A percentile compares a stretch with the other conserved stretches of the same genome.
phyloP scores from a whole-genome alignment of 257 asterid genomes.

The Coffea canephora region DNA sequence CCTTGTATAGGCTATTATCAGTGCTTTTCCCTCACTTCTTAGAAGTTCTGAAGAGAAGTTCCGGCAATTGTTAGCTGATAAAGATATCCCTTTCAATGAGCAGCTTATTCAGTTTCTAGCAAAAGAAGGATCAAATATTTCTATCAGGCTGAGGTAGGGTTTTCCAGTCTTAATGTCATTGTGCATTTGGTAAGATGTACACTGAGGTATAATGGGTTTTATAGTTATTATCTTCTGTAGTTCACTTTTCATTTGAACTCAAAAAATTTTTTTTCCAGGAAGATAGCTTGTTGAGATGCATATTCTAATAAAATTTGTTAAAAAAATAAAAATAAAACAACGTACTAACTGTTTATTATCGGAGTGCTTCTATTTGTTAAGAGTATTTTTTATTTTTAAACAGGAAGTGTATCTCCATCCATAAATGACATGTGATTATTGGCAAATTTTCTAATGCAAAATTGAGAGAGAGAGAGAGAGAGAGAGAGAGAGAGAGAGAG shows the following conservation, averaged over 20 bases:
- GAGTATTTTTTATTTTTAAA: no score
- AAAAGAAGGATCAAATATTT: conserved; percentile 50
- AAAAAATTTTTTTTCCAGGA: neutral
- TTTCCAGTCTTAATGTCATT: conserved; percentile 8
- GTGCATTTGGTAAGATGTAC: conserved; percentile 2
- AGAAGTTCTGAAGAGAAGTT: conserved; percentile 64
- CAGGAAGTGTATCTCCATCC: neutral
- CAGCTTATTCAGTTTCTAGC: conserved; percentile 66
- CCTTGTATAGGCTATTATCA: conserved; percentile 56
- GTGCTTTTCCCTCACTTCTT: conserved; percentile 71
- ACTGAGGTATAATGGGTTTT: neutral
- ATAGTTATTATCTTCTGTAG: neutral
- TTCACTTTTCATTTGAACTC: neutral
- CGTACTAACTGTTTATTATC: no score
- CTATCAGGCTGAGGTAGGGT: conserved; percentile 59
- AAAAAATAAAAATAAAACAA: no score
- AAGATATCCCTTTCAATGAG: conserved; percentile 58
- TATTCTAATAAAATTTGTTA: no score
- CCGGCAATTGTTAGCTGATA: conserved; percentile 44
- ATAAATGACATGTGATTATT: neutral
- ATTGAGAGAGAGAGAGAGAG: no score
- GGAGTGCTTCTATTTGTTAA: neutral
- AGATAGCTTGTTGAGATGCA: neutral
- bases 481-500: no score
- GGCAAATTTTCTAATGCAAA: neutral